Percentiles rank a stretch among this genome's conserved stretches.
Evolutionary conservation across 2,329 filamentous ascomycete species (phyloP).

Genomic region (Aspergillus latus): DNA sequence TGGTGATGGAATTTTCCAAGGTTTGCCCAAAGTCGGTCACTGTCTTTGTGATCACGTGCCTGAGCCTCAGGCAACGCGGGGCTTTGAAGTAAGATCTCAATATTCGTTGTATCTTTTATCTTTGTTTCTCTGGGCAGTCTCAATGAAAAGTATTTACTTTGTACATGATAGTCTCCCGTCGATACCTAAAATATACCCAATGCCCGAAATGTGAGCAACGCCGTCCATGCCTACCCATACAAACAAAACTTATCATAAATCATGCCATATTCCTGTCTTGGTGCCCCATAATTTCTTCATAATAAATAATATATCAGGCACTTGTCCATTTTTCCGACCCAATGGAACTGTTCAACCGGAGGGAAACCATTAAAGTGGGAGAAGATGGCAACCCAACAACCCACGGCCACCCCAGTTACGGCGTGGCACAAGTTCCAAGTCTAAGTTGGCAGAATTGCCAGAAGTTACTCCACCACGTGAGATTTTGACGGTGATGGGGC

Average conservation of each 20-base stretch:
- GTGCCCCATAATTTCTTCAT: not conserved
- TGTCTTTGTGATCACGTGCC: constrained; percentile 23
- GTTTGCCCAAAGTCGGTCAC: constrained; percentile 26
- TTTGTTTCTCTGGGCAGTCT: not conserved
- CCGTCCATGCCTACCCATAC: constrained; percentile 12
- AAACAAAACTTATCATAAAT: constrained; percentile 14
- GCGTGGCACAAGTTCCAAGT: constrained; percentile 71
- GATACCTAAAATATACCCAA: not conserved
- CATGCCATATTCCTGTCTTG: constrained; percentile 21
- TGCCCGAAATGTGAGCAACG: constrained; percentile 6
- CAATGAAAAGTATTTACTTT: not conserved
- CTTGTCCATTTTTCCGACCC: not conserved
- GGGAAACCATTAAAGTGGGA: constrained; percentile 63
- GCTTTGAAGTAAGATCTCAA: not conserved
- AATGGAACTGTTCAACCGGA: not conserved
- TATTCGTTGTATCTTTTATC: not conserved
- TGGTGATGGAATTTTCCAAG: constrained; percentile 29
- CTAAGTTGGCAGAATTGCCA: constrained; percentile 55
- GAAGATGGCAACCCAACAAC: constrained; percentile 83
- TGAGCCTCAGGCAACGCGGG: constrained; percentile 22
- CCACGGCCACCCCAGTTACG: constrained; percentile 88
- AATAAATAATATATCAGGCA: not conserved
- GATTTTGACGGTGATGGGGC: constrained; percentile 68
- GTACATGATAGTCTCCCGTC: not conserved
- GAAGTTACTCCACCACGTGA: constrained; percentile 50